phyloP scores from a whole-genome alignment of 2,329 filamentous ascomycete genomes.

The Penicillium vulpinum region DNA sequence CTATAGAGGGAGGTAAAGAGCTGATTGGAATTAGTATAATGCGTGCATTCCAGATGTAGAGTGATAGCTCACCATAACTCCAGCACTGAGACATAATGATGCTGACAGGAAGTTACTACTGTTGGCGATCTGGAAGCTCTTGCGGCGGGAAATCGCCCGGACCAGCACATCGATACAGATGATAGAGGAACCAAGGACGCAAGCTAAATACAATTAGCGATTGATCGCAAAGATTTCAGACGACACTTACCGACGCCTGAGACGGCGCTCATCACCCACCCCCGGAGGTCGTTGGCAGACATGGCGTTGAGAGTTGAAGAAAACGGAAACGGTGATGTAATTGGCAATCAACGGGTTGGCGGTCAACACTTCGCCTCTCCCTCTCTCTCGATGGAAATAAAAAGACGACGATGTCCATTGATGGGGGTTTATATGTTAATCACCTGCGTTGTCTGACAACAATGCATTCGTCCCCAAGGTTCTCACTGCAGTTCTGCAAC shows the following conservation, averaged over 20 bases:
- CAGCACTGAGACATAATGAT: constrained; percentile 89
- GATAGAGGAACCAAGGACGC: constrained; percentile 72
- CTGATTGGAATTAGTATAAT: constrained; percentile 46
- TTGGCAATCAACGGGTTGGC: constrained; percentile 10
- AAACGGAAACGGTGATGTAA: constrained; percentile 26
- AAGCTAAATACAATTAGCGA: constrained; percentile 39
- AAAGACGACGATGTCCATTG: not conserved
- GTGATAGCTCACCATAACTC: constrained; percentile 76
- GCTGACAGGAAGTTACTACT: constrained; percentile 84
- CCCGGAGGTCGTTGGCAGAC: constrained; percentile 75
- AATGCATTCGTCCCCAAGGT: constrained; percentile 17
- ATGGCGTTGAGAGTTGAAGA: constrained; percentile 32
- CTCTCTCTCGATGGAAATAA: not conserved
- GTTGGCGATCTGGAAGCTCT: constrained; percentile 81
- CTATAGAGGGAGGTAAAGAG: constrained; percentile 89
- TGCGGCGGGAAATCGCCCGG: constrained; percentile 69
- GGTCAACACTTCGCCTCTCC: constrained; percentile 17
- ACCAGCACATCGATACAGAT: constrained; percentile 84
- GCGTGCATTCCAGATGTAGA: not conserved
- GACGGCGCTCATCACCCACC: constrained; percentile 85
- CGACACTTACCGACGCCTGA: constrained; percentile 68
- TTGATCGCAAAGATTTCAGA: not conserved
- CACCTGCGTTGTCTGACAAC: not conserved
- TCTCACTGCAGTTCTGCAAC: constrained; percentile 5
- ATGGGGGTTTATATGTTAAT: not conserved